These are phyloP conservation scores for Candida pseudoglaebosa DNA, from an alignment of 805 yeast species.

Conservation along the genomic window DNA sequence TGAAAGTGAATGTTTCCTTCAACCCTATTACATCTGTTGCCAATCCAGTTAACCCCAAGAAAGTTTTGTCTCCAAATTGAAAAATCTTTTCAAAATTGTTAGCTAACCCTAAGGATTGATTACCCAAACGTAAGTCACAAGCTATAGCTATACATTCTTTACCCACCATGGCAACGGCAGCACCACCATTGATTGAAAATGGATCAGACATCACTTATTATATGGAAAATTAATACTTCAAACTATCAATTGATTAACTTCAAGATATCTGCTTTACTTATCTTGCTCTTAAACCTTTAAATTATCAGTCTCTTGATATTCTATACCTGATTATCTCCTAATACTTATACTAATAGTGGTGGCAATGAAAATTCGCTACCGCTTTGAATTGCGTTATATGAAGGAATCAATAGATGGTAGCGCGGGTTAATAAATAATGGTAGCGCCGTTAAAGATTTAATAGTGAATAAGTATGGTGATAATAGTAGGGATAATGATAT, in stretches of 20 bases:
- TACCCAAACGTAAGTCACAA: slow-evolving; percentile 88
- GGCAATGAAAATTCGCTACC: slow-evolving; percentile 1
- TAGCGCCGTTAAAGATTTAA: too few species aligned
- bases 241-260: slow-evolving; percentile 10
- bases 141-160: slow-evolving; percentile 98
- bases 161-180: slow-evolving; percentile 98
- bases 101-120: slow-evolving; percentile 87
- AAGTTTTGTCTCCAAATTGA: slow-evolving; percentile 73
- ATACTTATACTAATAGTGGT: background rate
- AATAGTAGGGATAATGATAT: too few species aligned
- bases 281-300: background rate
- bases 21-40: slow-evolving; percentile 92
- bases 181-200: slow-evolving; percentile 79
- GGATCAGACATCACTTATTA: slow-evolving; percentile 59
- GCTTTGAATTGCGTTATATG: background rate
- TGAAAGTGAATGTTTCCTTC: slow-evolving; percentile 73
- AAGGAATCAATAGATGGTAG: too few species aligned
- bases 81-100: slow-evolving; percentile 92
- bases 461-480: too few species aligned
- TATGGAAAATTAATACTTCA: slow-evolving; percentile 2
- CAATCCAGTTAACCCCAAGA: slow-evolving; percentile 89
- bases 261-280: slow-evolving; percentile 9
- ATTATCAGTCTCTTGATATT: background rate
- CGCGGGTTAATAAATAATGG: too few species aligned
- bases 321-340: background rate